A percentile compares a stretch with the other conserved stretches of the same genome.
Conservation (phyloP, 768 basidiomycete species). For the Phlegmacium glaucopus region DNA sequence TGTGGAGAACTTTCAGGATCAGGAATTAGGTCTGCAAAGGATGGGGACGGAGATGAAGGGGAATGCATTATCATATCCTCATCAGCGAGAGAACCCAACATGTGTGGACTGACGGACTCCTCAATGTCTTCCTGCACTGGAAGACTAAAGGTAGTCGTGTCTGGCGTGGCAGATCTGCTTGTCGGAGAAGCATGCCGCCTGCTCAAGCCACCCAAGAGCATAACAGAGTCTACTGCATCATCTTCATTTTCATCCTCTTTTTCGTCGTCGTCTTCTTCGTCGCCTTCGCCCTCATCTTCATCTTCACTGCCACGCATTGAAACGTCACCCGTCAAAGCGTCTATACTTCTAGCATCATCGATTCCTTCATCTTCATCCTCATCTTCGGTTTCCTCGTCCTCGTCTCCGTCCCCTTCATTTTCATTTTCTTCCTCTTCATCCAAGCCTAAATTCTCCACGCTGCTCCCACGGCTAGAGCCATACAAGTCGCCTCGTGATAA, state of each 20-base stretch:
- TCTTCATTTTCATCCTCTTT: constrained; percentile 3
- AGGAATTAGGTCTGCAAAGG: constrained; percentile 10
- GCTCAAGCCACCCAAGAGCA: constrained; percentile 3
- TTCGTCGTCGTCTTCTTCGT: neutral
- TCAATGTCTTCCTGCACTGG: constrained; percentile 6
- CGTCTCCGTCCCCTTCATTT: constrained; percentile 21
- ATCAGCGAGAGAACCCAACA: neutral
- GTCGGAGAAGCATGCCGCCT: neutral
- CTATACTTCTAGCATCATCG: neutral
- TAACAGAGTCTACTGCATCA: constrained; percentile 10
- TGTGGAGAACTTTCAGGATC: constrained; percentile 13
- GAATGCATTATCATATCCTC: constrained; percentile 5
- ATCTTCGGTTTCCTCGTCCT: constrained; percentile 19
- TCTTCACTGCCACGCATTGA: neutral
- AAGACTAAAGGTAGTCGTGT: constrained; percentile 4
- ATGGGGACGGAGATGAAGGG: constrained; percentile 6
- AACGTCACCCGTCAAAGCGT: neutral
- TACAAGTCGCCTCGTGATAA: constrained; percentile 48
- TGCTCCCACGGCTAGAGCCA: constrained; percentile 56
- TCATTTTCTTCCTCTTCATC: constrained; percentile 18
- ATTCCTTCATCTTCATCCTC: constrained; percentile 7
- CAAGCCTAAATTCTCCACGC: constrained; percentile 22
- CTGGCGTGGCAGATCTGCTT: constrained; percentile 9
- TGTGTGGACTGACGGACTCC: constrained; percentile 1
- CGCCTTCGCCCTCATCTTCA: neutral